phyloP scores from a whole-genome alignment of 73 alveolate species.

The Tetrahymena malaccensis region DNA sequence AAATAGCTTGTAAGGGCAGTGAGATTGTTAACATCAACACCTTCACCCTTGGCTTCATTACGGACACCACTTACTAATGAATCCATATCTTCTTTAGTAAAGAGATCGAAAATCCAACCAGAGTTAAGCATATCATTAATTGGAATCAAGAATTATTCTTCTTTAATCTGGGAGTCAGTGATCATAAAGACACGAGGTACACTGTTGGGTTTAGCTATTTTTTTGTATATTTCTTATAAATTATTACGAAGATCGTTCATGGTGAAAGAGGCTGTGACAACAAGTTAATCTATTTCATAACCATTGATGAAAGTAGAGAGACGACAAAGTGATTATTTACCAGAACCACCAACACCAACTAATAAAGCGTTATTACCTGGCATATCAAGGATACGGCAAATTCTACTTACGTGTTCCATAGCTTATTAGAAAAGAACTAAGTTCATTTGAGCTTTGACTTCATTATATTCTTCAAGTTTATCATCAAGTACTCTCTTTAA shows the following conservation, averaged over 20 bases:
- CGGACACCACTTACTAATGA: conserved; percentile 82
- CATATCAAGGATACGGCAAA: conserved; percentile 91
- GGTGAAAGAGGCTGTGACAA: conserved; percentile 91
- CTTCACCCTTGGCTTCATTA: conserved; percentile 92
- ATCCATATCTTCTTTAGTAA: conserved; percentile 93
- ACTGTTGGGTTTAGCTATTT: conserved; percentile 95
- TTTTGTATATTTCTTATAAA: conserved; percentile 90
- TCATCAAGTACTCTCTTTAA: conserved; percentile 90
- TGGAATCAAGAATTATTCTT: conserved; percentile 95
- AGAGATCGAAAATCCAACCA: conserved; percentile 92
- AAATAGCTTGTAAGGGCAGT: conserved; percentile 66
- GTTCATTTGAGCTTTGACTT: conserved; percentile 91
- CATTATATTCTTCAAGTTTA: conserved; percentile 92
- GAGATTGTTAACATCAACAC: conserved; percentile 49
- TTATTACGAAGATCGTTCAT: conserved; percentile 73
- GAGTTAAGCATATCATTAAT: conserved; percentile 98
- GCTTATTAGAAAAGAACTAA: conserved; percentile 98
- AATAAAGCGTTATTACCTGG: conserved; percentile 98
- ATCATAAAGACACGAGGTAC: conserved; percentile 88
- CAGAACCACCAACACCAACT: conserved; percentile 99
- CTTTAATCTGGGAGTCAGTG: conserved; percentile 96
- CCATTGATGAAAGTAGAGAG: conserved; percentile 94
- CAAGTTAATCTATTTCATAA: conserved; percentile 88
- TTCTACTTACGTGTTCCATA: conserved; percentile 95
- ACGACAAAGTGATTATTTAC: conserved; percentile 94